Conservation (phyloP, 495 filamentous ascomycete species). For the Aspergillus taichungensis region DNA sequence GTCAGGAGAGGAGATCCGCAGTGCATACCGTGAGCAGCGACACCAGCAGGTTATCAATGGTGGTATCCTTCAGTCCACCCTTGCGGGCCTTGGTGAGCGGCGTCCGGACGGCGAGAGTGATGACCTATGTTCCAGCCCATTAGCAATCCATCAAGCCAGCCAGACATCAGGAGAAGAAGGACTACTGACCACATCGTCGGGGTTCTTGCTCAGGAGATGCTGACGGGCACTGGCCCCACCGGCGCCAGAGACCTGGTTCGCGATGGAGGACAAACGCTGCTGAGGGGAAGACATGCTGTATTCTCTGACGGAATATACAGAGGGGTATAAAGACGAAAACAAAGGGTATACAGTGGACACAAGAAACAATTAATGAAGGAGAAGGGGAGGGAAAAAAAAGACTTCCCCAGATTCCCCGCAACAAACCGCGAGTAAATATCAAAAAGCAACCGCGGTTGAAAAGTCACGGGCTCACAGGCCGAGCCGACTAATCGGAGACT, state of each 20-base stretch:
- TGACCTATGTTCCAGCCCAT: slow-evolving; percentile 44
- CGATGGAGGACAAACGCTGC: slow-evolving; percentile 32
- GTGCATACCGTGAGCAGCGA: slow-evolving; percentile 61
- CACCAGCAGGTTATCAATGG: slow-evolving; percentile 70
- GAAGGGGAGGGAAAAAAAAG: no score
- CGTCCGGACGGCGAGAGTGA: slow-evolving; percentile 72
- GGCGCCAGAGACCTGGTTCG: slow-evolving; percentile 28
- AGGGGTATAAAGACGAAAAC: no score
- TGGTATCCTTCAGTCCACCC: slow-evolving; percentile 89
- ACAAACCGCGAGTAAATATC: no score
- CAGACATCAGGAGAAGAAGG: not conserved
- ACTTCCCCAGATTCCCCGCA: no score
- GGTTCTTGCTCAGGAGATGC: slow-evolving; percentile 29
- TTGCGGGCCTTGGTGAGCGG: slow-evolving; percentile 71
- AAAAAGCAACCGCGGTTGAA: no score
- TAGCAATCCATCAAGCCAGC: not conserved
- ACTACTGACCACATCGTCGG: slow-evolving; percentile 36
- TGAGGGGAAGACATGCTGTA: slow-evolving; percentile 35
- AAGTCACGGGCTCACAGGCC: no score
- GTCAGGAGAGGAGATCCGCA: no score
- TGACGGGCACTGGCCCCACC: slow-evolving; percentile 23
- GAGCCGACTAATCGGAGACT: no score
- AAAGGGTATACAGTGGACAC: no score
- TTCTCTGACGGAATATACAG: not conserved
- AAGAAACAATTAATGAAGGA: no score